Evolutionary conservation across 495 filamentous ascomycete species (phyloP).

Genomic region (Neurospora cerealis): DNA sequence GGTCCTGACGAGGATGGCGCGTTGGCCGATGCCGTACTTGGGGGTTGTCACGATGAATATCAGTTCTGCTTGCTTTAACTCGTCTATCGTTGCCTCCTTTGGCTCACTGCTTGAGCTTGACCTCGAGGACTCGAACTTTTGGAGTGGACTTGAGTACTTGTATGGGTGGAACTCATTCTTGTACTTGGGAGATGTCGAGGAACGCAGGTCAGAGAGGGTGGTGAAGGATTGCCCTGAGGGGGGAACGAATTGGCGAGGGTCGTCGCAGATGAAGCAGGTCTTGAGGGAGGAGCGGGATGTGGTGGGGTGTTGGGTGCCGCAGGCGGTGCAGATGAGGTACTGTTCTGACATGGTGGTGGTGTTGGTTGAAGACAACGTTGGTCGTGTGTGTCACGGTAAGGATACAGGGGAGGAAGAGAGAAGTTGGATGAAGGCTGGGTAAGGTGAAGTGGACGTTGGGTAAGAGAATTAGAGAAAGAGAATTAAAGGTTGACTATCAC

Average conservation of each 20-base stretch:
- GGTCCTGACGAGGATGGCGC: conserved; percentile 54
- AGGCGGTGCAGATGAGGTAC: conserved; percentile 48
- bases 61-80: conserved; percentile 14
- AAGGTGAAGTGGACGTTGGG: not conserved
- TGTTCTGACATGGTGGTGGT: not conserved
- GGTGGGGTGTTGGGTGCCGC: conserved; percentile 59
- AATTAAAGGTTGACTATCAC: not conserved
- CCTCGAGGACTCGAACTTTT: too few species aligned
- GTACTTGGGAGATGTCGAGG: conserved; percentile 6
- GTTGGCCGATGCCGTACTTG: conserved; percentile 62
- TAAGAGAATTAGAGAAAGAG: not conserved
- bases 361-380: not conserved
- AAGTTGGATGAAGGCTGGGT: not conserved
- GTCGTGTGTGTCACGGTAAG: not conserved
- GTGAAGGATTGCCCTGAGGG: conserved; percentile 51
- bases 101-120: too few species aligned
- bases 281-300: conserved; percentile 30
- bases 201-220: conserved; percentile 32
- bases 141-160: conserved; percentile 20
- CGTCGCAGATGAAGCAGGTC: conserved; percentile 68
- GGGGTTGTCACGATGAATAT: conserved; percentile 48
- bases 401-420: not conserved
- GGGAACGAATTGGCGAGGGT: conserved; percentile 61
- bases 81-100: not conserved
- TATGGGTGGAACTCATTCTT: conserved; percentile 32